Evolutionary conservation across 2,329 filamentous ascomycete genomes (phyloP).

Genomic region (Penicillium sp.): DNA sequence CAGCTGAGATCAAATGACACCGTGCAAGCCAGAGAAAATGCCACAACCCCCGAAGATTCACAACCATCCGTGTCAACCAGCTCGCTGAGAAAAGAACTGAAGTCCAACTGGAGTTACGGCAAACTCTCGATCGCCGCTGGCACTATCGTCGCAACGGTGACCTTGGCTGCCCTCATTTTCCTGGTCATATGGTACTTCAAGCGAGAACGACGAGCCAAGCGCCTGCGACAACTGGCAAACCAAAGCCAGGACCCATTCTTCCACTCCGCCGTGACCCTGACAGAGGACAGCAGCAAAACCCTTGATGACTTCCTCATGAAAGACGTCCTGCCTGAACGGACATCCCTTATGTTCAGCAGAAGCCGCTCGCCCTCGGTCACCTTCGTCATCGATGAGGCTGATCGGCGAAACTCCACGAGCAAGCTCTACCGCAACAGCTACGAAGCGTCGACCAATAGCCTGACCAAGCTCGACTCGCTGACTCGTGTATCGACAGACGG

Average conservation of each 20-base stretch:
- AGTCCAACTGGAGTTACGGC: slow-evolving; percentile 18
- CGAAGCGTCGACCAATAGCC: slow-evolving; percentile 2
- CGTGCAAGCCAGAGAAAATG: too few species aligned
- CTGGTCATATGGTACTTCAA: slow-evolving; percentile 23
- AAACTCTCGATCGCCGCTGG: slow-evolving; percentile 30
- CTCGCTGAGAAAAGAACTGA: background rate
- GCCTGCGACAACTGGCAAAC: slow-evolving; percentile 13
- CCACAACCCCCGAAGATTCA: background rate
- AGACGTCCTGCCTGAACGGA: slow-evolving; percentile 22
- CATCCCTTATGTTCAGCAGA: slow-evolving; percentile 31
- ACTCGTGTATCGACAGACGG: slow-evolving; percentile 8
- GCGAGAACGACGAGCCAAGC: slow-evolving; percentile 16
- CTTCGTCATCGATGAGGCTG: slow-evolving; percentile 15
- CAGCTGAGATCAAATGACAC: too few species aligned
- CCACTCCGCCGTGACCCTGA: slow-evolving; percentile 18
- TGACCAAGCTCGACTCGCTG: slow-evolving; percentile 7
- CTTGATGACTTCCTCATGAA: slow-evolving; percentile 19
- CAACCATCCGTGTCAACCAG: background rate
- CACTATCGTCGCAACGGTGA: slow-evolving; percentile 22
- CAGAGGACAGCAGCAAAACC: slow-evolving; percentile 19
- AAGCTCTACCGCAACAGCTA: slow-evolving; percentile 6
- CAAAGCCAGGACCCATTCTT: slow-evolving; percentile 17
- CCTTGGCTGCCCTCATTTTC: slow-evolving; percentile 21
- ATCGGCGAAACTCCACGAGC: background rate
- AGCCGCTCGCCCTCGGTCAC: slow-evolving; percentile 26